Evolutionary conservation across 108 stramenopile species (phyloP).

Genomic region (Cyclostephanos invisitatus): DNA sequence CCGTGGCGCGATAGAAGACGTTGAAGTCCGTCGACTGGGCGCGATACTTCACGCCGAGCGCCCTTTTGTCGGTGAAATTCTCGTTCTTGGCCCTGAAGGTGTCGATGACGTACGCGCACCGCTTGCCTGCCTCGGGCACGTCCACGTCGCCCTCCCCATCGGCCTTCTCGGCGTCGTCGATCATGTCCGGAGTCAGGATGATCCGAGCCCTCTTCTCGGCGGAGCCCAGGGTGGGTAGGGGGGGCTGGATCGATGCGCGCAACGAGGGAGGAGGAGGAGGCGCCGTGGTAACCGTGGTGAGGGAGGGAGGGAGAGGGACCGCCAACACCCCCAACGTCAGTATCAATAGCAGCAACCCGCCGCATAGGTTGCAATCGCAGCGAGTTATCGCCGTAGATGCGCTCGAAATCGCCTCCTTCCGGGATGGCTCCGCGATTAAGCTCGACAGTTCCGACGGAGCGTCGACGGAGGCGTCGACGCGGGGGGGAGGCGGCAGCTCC

Average conservation of each 20-base stretch:
- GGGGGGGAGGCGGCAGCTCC: too few species aligned
- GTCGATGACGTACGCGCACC: slow-evolving; percentile 51
- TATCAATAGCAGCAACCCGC: slow-evolving; percentile 76
- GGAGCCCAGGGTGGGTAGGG: slow-evolving; percentile 7
- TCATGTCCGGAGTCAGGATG: background rate
- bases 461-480: too few species aligned
- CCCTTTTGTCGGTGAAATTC: slow-evolving; percentile 9
- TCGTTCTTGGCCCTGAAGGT: slow-evolving; percentile 33
- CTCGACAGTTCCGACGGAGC: too few species aligned
- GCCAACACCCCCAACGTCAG: slow-evolving; percentile 61
- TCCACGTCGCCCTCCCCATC: background rate
- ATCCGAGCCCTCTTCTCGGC: background rate
- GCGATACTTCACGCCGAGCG: slow-evolving; percentile 37
- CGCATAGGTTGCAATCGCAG: slow-evolving; percentile 71
- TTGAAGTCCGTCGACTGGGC: slow-evolving; percentile 48
- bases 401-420: too few species aligned
- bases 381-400: slow-evolving; percentile 50
- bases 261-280: background rate
- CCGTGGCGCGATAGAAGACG: slow-evolving; percentile 65
- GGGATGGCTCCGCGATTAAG: too few species aligned
- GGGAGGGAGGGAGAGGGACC: too few species aligned
- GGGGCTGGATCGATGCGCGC: background rate
- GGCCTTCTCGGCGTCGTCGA: background rate
- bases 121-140: slow-evolving; percentile 23
- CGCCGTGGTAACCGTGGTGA: too few species aligned